Evolutionary conservation across 2,329 filamentous ascomycete genomes (phyloP).

Genomic region (Alternaria ethzedia): DNA sequence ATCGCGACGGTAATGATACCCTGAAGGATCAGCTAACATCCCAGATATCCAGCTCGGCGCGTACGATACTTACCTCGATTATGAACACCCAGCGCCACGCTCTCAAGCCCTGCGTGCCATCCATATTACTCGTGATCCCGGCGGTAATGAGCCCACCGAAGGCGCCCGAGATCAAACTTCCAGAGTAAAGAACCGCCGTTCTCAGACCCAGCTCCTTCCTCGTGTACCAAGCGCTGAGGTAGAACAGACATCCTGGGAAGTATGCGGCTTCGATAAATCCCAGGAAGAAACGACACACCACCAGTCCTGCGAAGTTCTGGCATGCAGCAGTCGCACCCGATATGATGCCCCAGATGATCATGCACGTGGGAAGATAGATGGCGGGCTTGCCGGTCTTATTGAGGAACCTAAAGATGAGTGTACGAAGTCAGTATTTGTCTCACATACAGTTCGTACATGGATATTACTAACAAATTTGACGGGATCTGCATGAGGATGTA

Average conservation of each 20-base stretch:
- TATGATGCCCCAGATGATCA: slow-evolving; percentile 53
- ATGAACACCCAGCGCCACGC: slow-evolving; percentile 75
- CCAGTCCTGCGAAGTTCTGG: slow-evolving; percentile 54
- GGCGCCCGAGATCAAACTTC: slow-evolving; percentile 72
- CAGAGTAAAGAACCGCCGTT: slow-evolving; percentile 71
- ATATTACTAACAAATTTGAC: slow-evolving; percentile 46
- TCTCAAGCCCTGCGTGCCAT: slow-evolving; percentile 61
- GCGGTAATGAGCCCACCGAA: slow-evolving; percentile 68
- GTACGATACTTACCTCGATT: slow-evolving; percentile 54
- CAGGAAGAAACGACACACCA: slow-evolving; percentile 60
- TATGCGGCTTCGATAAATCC: slow-evolving; percentile 62
- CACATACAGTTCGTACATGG: not conserved
- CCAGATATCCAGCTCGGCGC: not conserved
- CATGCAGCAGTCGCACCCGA: slow-evolving; percentile 48
- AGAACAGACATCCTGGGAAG: slow-evolving; percentile 67
- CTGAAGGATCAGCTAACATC: slow-evolving; percentile 41
- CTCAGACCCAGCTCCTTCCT: slow-evolving; percentile 71
- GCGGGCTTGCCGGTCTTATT: slow-evolving; percentile 50
- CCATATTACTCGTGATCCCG: slow-evolving; percentile 71
- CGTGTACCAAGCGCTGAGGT: slow-evolving; percentile 71
- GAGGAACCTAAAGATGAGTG: slow-evolving; percentile 35
- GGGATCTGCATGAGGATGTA: slow-evolving; percentile 57
- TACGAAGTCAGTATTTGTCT: not conserved
- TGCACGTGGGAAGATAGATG: slow-evolving; percentile 50
- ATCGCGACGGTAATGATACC: slow-evolving; percentile 69